Evolutionary conservation across 805 yeast species (phyloP).

Genomic region (Scheffersomyces spartinae): DNA sequence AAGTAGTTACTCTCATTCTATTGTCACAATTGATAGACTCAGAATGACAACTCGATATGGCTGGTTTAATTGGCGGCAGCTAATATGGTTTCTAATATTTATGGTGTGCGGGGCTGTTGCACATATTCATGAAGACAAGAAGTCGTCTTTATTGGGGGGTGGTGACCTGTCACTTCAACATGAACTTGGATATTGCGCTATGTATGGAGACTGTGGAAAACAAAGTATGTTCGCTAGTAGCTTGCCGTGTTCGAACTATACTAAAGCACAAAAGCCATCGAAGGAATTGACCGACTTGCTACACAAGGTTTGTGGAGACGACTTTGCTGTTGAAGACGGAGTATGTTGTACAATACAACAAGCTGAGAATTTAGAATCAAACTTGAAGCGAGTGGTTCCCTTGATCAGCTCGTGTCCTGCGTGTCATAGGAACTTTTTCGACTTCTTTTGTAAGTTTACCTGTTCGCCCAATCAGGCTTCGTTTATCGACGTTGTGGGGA

Average conservation of each 20-base stretch:
- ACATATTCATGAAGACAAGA: too few species aligned
- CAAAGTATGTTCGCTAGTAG: slow-evolving; percentile 65
- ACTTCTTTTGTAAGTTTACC: slow-evolving; percentile 77
- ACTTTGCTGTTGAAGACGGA: slow-evolving; percentile 36
- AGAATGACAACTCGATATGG: too few species aligned
- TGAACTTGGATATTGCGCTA: slow-evolving; percentile 23
- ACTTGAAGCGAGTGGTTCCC: slow-evolving; percentile 31
- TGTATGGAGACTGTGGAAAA: slow-evolving; percentile 59
- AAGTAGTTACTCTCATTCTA: too few species aligned
- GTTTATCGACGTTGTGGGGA: slow-evolving; percentile 57
- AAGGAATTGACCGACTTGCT: slow-evolving; percentile 34
- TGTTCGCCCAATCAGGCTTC: slow-evolving; percentile 77
- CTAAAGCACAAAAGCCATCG: slow-evolving; percentile 36
- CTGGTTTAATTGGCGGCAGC: too few species aligned
- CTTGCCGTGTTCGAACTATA: slow-evolving; percentile 65
- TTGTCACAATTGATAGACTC: too few species aligned
- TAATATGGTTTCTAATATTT: too few species aligned
- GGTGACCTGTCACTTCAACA: too few species aligned
- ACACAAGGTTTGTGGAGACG: slow-evolving; percentile 59
- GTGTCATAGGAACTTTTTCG: slow-evolving; percentile 73
- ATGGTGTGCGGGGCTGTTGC: too few species aligned
- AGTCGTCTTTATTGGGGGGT: too few species aligned
- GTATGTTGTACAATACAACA: slow-evolving; percentile 71
- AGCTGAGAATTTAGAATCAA: slow-evolving; percentile 39
- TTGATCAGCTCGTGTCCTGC: slow-evolving; percentile 64